Base-by-base conservation (phyloP, 2,329 filamentous ascomycete genomes). In the Byssochlamys sp. region DNA sequence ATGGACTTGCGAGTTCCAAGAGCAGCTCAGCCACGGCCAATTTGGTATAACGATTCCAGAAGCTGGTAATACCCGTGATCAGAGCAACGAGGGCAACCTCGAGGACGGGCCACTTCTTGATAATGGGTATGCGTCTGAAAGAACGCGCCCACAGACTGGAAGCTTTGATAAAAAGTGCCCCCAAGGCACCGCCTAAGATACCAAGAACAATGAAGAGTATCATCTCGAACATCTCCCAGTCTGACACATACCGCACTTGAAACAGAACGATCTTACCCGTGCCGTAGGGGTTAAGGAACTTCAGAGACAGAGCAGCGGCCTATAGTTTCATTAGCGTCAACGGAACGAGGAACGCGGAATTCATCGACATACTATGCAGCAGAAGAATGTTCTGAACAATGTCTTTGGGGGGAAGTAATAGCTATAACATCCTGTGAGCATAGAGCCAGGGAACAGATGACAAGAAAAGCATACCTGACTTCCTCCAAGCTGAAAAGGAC, bases 351-450 rank as follows among this genome's bases (percentile, higher is more conserved):
- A 4, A 12, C 29, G 6, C 14, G 10, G 27, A 1, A 27, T 53
- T 49, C 39, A 39, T 3, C 55, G 27, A 73, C 76, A 69, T 71
- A 88, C 87, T 65, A 97, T 97, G 73, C 92, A 97, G 77, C 92
- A 97, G 75, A 97, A 97, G 73, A 99, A 99, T 0, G 94, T 97
- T 55, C 94, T 81, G 77, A 99, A 99, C 7, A 99, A 81, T 0
- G 92, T 97, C 76, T 99, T 97, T 4, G 92, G 90, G 0, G 94
- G 92, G 71, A 97, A 97, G 73, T 97, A 97, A 73, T 97, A 97
- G 64, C 89, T 85, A 54, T 26, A 28, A 49, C 5, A 5, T 19
- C 5, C 6, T 14, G 29, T 62, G 19, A 59, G 50, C 19, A 59
- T 39, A 28, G 61, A 56, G 60, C 54, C 58, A 52, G 26, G 1